Percentiles rank a stretch among this genome's conserved stretches.
Conservation (phyloP, 495 filamentous ascomycete genomes). For the Tuber borchii region DNA sequence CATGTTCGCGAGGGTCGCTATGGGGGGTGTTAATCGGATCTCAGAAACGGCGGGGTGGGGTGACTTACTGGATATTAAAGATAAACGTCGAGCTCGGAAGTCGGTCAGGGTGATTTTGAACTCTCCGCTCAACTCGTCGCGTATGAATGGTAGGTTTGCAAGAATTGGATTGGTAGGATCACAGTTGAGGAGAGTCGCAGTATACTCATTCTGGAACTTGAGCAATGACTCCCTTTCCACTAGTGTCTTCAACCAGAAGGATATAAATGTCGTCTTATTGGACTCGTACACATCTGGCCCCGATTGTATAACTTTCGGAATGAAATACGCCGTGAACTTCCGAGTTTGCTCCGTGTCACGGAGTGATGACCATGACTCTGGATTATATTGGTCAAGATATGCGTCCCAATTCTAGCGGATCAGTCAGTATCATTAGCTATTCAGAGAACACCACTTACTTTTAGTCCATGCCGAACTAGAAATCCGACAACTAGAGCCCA, state of each 20-base stretch:
- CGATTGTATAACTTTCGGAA: slow-evolving; percentile 53
- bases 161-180: slow-evolving; percentile 50
- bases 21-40: slow-evolving; percentile 13
- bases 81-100: slow-evolving; percentile 53
- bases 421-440: background rate
- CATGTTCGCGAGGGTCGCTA: slow-evolving; percentile 57
- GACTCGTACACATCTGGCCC: slow-evolving; percentile 46
- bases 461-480: slow-evolving; percentile 41
- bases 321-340: slow-evolving; percentile 58
- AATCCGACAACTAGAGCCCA: slow-evolving; percentile 38
- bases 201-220: slow-evolving; percentile 62
- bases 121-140: slow-evolving; percentile 41
- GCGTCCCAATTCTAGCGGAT: slow-evolving; percentile 48
- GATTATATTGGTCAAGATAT: slow-evolving; percentile 54
- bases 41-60: background rate
- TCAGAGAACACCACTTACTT: slow-evolving; percentile 15
- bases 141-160: slow-evolving; percentile 58
- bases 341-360: slow-evolving; percentile 58
- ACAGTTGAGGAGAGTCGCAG: slow-evolving; percentile 52
- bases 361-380: slow-evolving; percentile 57
- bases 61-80: slow-evolving; percentile 52
- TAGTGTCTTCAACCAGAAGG: slow-evolving; percentile 56
- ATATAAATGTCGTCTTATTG: slow-evolving; percentile 50
- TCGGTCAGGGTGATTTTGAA: slow-evolving; percentile 53
- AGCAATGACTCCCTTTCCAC: slow-evolving; percentile 60